phyloP scores from a whole-genome alignment of 768 basidiomycete genomes.

The Lactarius akahatsu region DNA sequence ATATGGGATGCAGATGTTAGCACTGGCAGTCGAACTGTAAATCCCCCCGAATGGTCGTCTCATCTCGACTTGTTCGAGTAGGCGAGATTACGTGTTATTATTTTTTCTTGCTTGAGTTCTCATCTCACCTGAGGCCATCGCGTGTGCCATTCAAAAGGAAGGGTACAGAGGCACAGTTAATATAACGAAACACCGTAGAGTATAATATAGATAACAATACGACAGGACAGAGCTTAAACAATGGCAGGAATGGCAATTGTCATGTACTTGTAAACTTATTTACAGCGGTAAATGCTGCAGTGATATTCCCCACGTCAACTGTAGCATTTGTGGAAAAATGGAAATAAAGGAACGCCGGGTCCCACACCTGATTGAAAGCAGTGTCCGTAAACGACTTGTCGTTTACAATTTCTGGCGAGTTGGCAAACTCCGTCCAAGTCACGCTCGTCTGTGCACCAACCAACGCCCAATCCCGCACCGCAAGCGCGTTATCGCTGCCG shows the following conservation, averaged over 20 bases:
- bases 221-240: not conserved
- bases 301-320: conserved; percentile 46
- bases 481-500: conserved; percentile 50
- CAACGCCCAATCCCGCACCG: conserved; percentile 57
- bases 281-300: conserved; percentile 39
- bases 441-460: conserved; percentile 40
- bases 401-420: conserved; percentile 49
- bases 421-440: conserved; percentile 53
- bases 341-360: conserved; percentile 40
- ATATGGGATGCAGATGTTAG: not conserved
- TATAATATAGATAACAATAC: conserved; percentile 26
- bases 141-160: not conserved
- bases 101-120: conserved; percentile 11
- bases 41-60: not conserved
- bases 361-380: conserved; percentile 52
- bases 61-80: not conserved
- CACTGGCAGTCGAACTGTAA: not conserved
- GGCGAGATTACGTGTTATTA: not conserved
- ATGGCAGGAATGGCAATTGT: not conserved
- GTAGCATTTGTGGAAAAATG: conserved; percentile 33
- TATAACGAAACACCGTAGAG: conserved; percentile 3
- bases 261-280: conserved; percentile 31
- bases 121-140: conserved; percentile 4
- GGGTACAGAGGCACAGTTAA: not conserved
- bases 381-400: conserved; percentile 48